Conservation (phyloP, 176 grass and related monocot species). For the Aegilops umbellulata region DNA sequence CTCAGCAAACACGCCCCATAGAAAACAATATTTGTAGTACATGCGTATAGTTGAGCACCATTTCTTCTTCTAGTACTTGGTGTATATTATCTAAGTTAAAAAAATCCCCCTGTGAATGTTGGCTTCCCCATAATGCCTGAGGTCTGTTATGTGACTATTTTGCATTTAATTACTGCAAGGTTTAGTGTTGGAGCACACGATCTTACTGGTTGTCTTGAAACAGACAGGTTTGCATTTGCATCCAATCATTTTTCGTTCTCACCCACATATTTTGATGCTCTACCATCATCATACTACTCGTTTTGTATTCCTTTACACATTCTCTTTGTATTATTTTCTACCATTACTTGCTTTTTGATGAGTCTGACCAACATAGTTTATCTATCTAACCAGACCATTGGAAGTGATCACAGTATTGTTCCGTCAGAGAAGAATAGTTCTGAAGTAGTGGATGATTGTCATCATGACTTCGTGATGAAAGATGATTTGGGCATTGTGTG, state of each 20-base stretch:
- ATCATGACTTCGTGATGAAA: conserved; percentile 52
- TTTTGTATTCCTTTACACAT: background rate
- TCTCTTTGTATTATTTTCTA: background rate
- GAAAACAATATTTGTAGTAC: background rate
- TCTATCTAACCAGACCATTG: conserved; percentile 35
- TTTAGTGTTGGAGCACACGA: background rate
- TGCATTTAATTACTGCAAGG: background rate
- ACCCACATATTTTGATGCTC: background rate
- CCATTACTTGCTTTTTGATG: background rate
- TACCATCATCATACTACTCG: background rate
- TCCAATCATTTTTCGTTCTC: conserved; percentile 3
- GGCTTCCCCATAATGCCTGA: background rate
- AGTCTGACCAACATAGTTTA: conserved; percentile 19
- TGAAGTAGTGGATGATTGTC: conserved; percentile 42
- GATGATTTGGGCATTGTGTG: conserved; percentile 77
- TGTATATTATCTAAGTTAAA: background rate
- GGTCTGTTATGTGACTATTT: background rate
- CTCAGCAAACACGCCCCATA: background rate
- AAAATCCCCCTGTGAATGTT: background rate
- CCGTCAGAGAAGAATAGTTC: conserved; percentile 19
- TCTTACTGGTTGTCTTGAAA: conserved; percentile 10
- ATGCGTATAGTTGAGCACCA: background rate
- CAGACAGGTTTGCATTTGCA: background rate
- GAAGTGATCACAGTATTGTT: conserved; percentile 18
- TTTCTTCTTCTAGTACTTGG: background rate